Evolutionary conservation across 2,329 filamentous ascomycete species (phyloP).

Genomic region (Coleophoma cylindrospora): DNA sequence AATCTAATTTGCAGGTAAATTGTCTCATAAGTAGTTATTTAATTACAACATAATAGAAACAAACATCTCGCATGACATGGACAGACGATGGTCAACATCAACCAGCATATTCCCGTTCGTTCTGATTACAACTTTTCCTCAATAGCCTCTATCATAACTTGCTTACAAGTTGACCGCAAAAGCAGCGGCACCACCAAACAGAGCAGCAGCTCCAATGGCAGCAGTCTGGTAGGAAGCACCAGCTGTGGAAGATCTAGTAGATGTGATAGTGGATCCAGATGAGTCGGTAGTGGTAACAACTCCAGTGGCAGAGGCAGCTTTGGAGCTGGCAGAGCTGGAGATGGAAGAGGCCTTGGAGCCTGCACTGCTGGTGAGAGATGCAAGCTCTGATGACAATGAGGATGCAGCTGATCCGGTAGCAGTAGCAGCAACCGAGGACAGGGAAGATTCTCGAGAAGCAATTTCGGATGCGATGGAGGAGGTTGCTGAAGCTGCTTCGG

Average conservation of each 20-base stretch:
- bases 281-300: conserved; percentile 1
- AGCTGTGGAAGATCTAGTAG: conserved; percentile 4
- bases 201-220: conserved; percentile 20
- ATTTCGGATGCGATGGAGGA: conserved; percentile 2
- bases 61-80: too few species aligned
- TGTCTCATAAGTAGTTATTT: too few species aligned
- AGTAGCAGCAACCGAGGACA: neutral
- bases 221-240: conserved; percentile 19
- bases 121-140: too few species aligned
- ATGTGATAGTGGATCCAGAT: neutral
- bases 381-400: neutral
- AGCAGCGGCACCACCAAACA: conserved; percentile 22
- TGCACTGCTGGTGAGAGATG: neutral
- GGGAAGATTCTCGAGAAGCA: neutral
- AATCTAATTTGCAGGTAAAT: too few species aligned
- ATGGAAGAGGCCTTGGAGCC: neutral
- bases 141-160: too few species aligned
- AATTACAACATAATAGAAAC: too few species aligned
- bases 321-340: neutral
- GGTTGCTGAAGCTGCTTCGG: conserved; percentile 4
- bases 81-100: too few species aligned
- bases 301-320: conserved; percentile 5
- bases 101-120: too few species aligned
- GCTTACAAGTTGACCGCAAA: conserved; percentile 20
- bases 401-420: conserved; percentile 4